A percentile compares a stretch with the other conserved stretches of the same genome.
Conservation (phyloP, 139 green algal genomes). For the Nannochloris sp. region DNA sequence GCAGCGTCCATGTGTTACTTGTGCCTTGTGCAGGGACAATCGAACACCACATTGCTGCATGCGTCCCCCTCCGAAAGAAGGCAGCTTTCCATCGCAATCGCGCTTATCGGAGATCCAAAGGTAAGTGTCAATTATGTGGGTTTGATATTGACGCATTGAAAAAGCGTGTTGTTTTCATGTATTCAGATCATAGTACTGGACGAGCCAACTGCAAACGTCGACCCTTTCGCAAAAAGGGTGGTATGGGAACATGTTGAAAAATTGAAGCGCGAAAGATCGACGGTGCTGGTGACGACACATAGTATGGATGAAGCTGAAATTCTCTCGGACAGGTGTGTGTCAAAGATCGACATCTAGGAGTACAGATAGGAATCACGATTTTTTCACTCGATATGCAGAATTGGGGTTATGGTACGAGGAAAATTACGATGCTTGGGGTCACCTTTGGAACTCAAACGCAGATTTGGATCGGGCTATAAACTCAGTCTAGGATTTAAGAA, state of each 20-base stretch:
- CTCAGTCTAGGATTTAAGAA: slow-evolving; percentile 25
- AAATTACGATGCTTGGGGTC: slow-evolving; percentile 74
- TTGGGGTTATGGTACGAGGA: slow-evolving; percentile 90
- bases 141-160: not conserved
- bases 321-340: slow-evolving; percentile 60
- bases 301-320: slow-evolving; percentile 85
- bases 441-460: slow-evolving; percentile 79
- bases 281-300: slow-evolving; percentile 85
- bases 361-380: not conserved
- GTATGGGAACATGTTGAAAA: slow-evolving; percentile 75
- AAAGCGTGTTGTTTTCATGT: not conserved
- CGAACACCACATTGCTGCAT: too few relatives aligned
- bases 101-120: slow-evolving; percentile 57
- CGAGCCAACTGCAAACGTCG: slow-evolving; percentile 73
- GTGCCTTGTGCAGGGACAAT: too few relatives aligned
- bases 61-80: slow-evolving; percentile 35
- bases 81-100: slow-evolving; percentile 70
- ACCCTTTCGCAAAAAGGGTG: slow-evolving; percentile 39
- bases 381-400: slow-evolving; percentile 16
- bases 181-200: slow-evolving; percentile 76
- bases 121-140: slow-evolving; percentile 4
- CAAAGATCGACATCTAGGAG: slow-evolving; percentile 8
- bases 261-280: slow-evolving; percentile 54
- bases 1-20: too few relatives aligned
- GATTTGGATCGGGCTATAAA: slow-evolving; percentile 74